phyloP scores from a whole-genome alignment of 768 basidiomycete genomes.

The Paxillus involutus region DNA sequence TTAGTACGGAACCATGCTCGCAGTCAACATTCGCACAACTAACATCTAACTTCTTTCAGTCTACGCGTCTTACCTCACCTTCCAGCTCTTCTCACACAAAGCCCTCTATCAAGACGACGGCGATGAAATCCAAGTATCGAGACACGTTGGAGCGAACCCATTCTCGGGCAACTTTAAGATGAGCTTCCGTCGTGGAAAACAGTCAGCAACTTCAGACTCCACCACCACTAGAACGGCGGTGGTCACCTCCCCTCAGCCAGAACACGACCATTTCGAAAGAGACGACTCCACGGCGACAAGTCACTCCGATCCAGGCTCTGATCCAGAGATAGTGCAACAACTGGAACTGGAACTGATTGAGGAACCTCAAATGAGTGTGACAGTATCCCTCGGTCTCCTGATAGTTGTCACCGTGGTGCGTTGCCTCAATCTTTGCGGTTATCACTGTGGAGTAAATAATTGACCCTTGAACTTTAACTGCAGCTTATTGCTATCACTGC shows the following conservation, averaged over 20 bases:
- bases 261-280: neutral
- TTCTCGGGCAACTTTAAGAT: slow-evolving; percentile 19
- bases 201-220: neutral
- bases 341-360: slow-evolving; percentile 33
- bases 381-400: slow-evolving; percentile 53
- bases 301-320: neutral
- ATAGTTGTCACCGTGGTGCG: slow-evolving; percentile 61
- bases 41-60: slow-evolving; percentile 41
- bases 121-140: slow-evolving; percentile 39
- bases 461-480: neutral
- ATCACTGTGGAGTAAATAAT: neutral
- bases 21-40: neutral
- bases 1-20: slow-evolving; percentile 48
- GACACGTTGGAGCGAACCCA: slow-evolving; percentile 43
- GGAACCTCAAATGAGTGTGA: slow-evolving; percentile 54
- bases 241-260: slow-evolving; percentile 10
- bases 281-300: neutral
- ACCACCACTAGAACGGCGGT: slow-evolving; percentile 1
- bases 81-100: slow-evolving; percentile 80
- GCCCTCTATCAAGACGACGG: slow-evolving; percentile 57
- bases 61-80: slow-evolving; percentile 71
- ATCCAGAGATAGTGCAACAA: slow-evolving; percentile 7
- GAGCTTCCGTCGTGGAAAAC: slow-evolving; percentile 16
- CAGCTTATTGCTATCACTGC: slow-evolving; percentile 59
- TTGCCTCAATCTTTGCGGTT: slow-evolving; percentile 3